A percentile compares a stretch with the other conserved stretches of the same genome.
These are phyloP conservation scores for Letharia columbiana DNA, from an alignment of 495 filamentous ascomycete species.

Conservation along the genomic window DNA sequence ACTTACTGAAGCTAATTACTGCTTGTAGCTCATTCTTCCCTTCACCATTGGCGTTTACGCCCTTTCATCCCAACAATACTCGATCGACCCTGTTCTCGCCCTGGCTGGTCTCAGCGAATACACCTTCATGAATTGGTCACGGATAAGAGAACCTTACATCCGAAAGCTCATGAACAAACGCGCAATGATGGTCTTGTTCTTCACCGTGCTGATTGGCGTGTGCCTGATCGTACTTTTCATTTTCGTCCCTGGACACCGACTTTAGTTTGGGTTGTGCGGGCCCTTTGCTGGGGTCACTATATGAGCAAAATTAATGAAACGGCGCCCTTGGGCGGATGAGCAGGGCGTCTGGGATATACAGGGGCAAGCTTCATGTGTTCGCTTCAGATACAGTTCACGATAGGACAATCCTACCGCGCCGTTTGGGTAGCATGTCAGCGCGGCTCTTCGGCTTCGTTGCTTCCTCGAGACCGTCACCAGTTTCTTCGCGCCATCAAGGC, in stretches of 20 bases:
- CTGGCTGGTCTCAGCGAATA: conserved; percentile 89
- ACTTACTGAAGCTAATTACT: conserved; percentile 6
- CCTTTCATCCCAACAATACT: conserved; percentile 86
- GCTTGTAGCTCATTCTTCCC: conserved; percentile 74
- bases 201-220: conserved; percentile 66
- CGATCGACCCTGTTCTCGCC: conserved; percentile 82
- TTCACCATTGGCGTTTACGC: conserved; percentile 85
- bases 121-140: conserved; percentile 81
- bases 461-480: background rate
- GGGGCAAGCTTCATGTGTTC: background rate
- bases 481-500: background rate
- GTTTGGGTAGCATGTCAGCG: conserved; percentile 3
- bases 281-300: conserved; percentile 1
- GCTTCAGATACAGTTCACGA: background rate
- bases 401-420: background rate
- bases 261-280: conserved; percentile 40
- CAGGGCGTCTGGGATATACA: conserved; percentile 11
- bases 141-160: conserved; percentile 82
- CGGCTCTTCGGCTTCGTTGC: background rate
- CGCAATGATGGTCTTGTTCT: conserved; percentile 61
- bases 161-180: conserved; percentile 73
- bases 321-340: background rate
- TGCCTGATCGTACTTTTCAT: conserved; percentile 76
- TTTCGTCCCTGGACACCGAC: conserved; percentile 80
- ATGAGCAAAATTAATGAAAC: conserved; percentile 1